These are phyloP conservation scores for Lipomyces chichibuensis DNA, from an alignment of 805 yeast genomes.

Conservation along the genomic window DNA sequence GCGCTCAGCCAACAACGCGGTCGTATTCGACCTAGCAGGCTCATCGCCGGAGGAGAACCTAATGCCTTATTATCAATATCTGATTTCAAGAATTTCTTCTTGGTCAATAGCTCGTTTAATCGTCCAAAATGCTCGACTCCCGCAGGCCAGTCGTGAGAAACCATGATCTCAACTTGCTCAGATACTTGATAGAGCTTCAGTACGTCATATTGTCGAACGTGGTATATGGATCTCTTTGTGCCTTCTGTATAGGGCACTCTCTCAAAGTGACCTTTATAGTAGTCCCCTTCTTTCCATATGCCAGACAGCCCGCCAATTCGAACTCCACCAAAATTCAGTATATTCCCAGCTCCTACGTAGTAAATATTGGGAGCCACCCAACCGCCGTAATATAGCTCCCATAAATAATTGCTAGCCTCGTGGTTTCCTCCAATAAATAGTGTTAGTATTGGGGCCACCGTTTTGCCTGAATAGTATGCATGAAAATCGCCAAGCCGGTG, in stretches of 20 bases:
- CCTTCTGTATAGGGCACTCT: slow-evolving; percentile 53
- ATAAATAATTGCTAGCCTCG: slow-evolving; percentile 79
- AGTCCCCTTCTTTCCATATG: slow-evolving; percentile 63
- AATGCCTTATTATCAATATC: slow-evolving; percentile 64
- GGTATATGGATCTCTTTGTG: slow-evolving; percentile 66
- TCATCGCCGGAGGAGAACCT: slow-evolving; percentile 73
- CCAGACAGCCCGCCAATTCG: slow-evolving; percentile 85
- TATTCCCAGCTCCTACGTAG: slow-evolving; percentile 77
- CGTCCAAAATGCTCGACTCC: slow-evolving; percentile 72
- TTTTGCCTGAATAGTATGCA: slow-evolving; percentile 63
- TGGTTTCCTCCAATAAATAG: slow-evolving; percentile 94
- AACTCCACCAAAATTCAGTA: slow-evolving; percentile 73
- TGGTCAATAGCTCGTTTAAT: slow-evolving; percentile 50
- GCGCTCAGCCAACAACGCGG: slow-evolving; percentile 87
- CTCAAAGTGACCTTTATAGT: slow-evolving; percentile 49
- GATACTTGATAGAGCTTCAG: slow-evolving; percentile 55
- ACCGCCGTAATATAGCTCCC: slow-evolving; percentile 80
- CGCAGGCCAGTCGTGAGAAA: slow-evolving; percentile 95
- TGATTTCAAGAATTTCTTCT: slow-evolving; percentile 66
- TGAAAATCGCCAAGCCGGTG: slow-evolving; percentile 76
- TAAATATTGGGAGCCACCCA: slow-evolving; percentile 90
- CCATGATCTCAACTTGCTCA: slow-evolving; percentile 55
- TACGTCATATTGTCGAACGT: slow-evolving; percentile 65
- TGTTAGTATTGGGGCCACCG: slow-evolving; percentile 73
- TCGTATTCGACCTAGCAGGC: slow-evolving; percentile 54